Conservation (phyloP, 306 rosid genomes). For the Senna tora region DNA sequence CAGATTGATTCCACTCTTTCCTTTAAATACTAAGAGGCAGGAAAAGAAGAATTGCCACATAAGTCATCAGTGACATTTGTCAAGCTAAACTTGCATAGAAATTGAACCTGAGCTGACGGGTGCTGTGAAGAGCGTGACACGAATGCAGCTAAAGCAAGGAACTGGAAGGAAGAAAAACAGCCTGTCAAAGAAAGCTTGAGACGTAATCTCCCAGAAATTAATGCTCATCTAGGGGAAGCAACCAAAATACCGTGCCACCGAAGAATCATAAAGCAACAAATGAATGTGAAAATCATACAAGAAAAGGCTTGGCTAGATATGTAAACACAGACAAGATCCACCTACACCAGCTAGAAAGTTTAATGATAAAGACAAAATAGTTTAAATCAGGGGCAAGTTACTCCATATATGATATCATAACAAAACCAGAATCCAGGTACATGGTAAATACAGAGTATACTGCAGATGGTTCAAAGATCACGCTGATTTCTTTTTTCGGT, state of each 20-base stretch:
- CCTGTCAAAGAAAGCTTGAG: conserved; percentile 8
- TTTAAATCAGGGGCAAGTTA: conserved; percentile 16
- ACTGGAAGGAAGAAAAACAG: conserved; percentile 6
- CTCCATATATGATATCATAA: conserved; percentile 32
- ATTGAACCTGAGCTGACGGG: conserved; percentile 35
- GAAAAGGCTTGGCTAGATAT: conserved; percentile 20
- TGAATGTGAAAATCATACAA: conserved; percentile 18
- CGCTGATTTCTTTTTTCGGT: conserved; percentile 14
- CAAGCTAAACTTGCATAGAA: conserved; percentile 20
- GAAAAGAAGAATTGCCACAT: conserved; percentile 33
- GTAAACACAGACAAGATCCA: conserved; percentile 42
- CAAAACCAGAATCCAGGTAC: conserved; percentile 23
- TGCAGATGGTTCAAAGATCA: conserved; percentile 11
- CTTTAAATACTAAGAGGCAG: conserved; percentile 26
- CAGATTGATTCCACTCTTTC: conserved; percentile 15
- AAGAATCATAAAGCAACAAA: conserved; percentile 34
- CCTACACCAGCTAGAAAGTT: conserved; percentile 40
- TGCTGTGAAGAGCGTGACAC: conserved; percentile 29
- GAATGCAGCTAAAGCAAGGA: conserved; percentile 8
- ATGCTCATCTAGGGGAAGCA: conserved; percentile 5
- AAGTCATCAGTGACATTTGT: conserved; percentile 23
- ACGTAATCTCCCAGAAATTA: not conserved
- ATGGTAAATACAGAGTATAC: conserved; percentile 21
- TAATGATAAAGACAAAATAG: conserved; percentile 38
- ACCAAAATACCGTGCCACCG: conserved; percentile 36